Evolutionary conservation across 108 stramenopile species (phyloP).

Genomic region (Cyclotella choctawhatcheeana): DNA sequence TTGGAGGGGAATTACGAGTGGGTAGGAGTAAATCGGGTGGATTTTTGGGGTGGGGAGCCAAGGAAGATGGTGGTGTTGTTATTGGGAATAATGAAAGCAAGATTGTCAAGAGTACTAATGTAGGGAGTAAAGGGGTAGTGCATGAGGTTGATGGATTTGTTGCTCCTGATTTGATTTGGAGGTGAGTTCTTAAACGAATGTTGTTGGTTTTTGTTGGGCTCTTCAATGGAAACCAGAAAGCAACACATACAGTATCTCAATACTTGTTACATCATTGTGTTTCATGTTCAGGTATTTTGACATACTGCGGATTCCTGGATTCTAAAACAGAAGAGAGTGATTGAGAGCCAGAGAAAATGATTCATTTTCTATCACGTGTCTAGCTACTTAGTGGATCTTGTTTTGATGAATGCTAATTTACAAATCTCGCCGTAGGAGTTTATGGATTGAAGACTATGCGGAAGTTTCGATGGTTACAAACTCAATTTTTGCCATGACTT

Average conservation of each 20-base stretch:
- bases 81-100: slow-evolving; percentile 53
- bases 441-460: too few species aligned
- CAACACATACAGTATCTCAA: not conserved
- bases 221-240: not conserved
- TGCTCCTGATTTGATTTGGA: slow-evolving; percentile 53
- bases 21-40: slow-evolving; percentile 50
- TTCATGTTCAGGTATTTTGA: slow-evolving; percentile 37
- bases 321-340: slow-evolving; percentile 17
- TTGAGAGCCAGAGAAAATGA: not conserved
- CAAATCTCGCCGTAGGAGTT: too few species aligned
- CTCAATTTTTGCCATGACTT: too few species aligned
- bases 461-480: too few species aligned
- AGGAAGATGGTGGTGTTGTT: slow-evolving; percentile 53
- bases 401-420: too few species aligned
- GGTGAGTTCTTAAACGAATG: slow-evolving; percentile 15
- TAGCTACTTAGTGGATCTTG: too few species aligned
- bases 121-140: slow-evolving; percentile 38
- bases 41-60: slow-evolving; percentile 46
- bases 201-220: not conserved
- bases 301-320: slow-evolving; percentile 49
- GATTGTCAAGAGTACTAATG: slow-evolving; percentile 41
- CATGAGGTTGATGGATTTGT: slow-evolving; percentile 54
- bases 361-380: too few species aligned
- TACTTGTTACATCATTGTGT: not conserved
- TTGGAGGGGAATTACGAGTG: slow-evolving; percentile 49